Evolutionary conservation across 495 filamentous ascomycete genomes (phyloP).

Genomic region (Neurospora sp.): DNA sequence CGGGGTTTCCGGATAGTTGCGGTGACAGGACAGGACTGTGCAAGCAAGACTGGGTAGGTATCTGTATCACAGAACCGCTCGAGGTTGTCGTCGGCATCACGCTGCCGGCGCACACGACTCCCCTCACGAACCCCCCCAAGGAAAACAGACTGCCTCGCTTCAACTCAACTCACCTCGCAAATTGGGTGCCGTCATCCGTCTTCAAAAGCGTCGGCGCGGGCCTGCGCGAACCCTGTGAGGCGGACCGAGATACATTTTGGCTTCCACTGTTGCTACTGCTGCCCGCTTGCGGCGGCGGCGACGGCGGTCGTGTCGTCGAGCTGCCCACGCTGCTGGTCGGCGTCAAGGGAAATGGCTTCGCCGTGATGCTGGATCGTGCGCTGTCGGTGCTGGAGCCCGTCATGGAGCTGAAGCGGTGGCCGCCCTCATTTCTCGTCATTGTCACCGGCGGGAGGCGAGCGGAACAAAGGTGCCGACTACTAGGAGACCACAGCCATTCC

Average conservation of each 20-base stretch:
- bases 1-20: neutral
- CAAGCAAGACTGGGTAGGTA: neutral
- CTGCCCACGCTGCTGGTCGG: slow-evolving; percentile 25
- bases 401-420: slow-evolving; percentile 49
- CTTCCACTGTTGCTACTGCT: neutral
- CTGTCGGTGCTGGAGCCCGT: slow-evolving; percentile 53
- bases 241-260: slow-evolving; percentile 22
- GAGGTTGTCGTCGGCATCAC: neutral
- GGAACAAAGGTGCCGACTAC: slow-evolving; percentile 15
- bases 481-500: slow-evolving; percentile 19
- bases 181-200: slow-evolving; percentile 39
- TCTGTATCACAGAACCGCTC: neutral
- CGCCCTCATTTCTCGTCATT: slow-evolving; percentile 51
- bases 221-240: slow-evolving; percentile 27
- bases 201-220: slow-evolving; percentile 47
- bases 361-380: slow-evolving; percentile 48
- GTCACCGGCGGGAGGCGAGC: slow-evolving; percentile 25
- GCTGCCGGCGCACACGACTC: too few relatives aligned
- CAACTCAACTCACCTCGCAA: slow-evolving; percentile 23
- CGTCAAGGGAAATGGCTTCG: slow-evolving; percentile 37
- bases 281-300: slow-evolving; percentile 25
- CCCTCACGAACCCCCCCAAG: neutral
- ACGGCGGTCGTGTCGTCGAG: slow-evolving; percentile 35
- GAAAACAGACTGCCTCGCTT: neutral
- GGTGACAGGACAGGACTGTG: neutral